These are phyloP conservation scores for Eucalyptus curtisii DNA, from an alignment of 345 rosid genomes.

Conservation along the genomic window DNA sequence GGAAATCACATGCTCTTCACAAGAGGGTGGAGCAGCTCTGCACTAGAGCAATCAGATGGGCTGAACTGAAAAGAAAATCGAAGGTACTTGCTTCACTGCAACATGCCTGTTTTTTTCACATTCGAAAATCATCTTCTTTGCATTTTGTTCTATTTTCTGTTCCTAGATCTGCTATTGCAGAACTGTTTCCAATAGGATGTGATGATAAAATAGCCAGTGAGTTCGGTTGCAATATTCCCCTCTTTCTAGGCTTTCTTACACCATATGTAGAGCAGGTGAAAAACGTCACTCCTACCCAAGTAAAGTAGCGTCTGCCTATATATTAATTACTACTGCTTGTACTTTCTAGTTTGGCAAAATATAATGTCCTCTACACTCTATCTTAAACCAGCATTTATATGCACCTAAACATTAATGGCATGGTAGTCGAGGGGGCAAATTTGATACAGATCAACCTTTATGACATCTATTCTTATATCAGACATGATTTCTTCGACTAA, in stretches of 20 bases:
- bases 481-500: background rate
- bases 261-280: background rate
- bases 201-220: background rate
- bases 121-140: background rate
- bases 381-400: background rate
- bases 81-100: constrained; percentile 43
- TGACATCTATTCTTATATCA: background rate
- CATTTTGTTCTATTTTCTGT: background rate
- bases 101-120: background rate
- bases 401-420: background rate
- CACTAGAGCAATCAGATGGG: constrained; percentile 94
- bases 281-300: background rate
- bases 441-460: background rate
- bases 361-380: background rate
- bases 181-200: background rate
- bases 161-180: background rate
- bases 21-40: constrained; percentile 99
- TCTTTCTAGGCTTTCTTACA: background rate
- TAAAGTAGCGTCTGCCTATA: background rate
- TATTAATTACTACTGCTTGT: background rate
- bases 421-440: background rate
- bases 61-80: constrained; percentile 73
- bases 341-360: background rate
- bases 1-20: constrained; percentile 98
- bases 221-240: background rate